phyloP scores from a whole-genome alignment of 2,329 filamentous ascomycete species.

The Ambrosiella cleistominuta region DNA sequence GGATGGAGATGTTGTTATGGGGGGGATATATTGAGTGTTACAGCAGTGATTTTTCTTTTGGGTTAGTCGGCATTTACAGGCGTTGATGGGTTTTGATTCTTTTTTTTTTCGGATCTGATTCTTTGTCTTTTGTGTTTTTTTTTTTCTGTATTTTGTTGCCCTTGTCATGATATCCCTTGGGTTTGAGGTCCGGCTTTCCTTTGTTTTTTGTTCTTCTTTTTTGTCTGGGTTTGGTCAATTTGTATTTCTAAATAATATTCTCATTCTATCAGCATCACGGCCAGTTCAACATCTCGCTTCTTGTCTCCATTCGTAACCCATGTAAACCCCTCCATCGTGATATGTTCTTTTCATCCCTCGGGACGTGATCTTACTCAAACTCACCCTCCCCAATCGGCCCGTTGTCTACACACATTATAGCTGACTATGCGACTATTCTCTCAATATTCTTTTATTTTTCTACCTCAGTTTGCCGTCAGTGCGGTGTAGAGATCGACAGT shows the following conservation, averaged over 20 bases:
- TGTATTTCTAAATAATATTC: background rate
- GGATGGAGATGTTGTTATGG: constrained; percentile 21
- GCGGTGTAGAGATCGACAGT: too few relatives aligned
- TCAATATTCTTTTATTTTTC: too few relatives aligned
- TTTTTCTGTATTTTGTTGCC: background rate
- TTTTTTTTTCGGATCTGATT: background rate
- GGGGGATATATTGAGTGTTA: background rate
- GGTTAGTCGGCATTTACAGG: background rate
- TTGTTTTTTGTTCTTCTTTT: background rate
- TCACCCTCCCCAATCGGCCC: too few relatives aligned
- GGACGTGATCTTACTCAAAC: too few relatives aligned
- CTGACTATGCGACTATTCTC: too few relatives aligned
- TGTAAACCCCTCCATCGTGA: too few relatives aligned
- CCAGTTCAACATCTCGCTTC: too few relatives aligned
- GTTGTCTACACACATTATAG: too few relatives aligned
- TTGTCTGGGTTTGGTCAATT: background rate
- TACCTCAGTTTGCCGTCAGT: too few relatives aligned
- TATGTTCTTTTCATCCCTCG: too few relatives aligned
- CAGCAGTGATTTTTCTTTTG: constrained; percentile 1
- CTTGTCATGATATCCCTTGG: background rate
- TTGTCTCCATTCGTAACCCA: too few relatives aligned
- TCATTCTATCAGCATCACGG: too few relatives aligned
- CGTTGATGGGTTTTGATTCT: background rate
- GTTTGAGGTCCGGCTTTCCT: background rate
- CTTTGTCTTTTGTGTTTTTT: background rate